Conservation (phyloP, 2,329 filamentous ascomycete species). For the Dactylellina cionopaga region DNA sequence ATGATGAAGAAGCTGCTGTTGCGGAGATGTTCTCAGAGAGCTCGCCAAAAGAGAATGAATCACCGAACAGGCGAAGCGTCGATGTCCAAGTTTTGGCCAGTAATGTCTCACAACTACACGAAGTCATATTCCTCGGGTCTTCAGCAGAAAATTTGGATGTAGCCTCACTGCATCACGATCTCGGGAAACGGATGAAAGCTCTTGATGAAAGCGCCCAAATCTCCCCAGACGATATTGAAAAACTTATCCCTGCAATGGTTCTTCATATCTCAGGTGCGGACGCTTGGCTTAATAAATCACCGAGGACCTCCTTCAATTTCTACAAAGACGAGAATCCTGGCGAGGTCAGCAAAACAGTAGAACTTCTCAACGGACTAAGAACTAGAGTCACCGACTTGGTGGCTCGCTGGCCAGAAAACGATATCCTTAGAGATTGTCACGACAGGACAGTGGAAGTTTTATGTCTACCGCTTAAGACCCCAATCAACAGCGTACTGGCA, state of each 20-base stretch:
- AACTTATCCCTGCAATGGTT: constrained; percentile 24
- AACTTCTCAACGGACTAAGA: constrained; percentile 75
- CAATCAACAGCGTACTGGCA: constrained; percentile 84
- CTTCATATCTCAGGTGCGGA: constrained; percentile 33
- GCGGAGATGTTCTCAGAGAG: constrained; percentile 45
- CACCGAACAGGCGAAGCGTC: constrained; percentile 1
- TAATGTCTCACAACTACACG: constrained; percentile 16
- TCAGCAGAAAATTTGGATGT: background rate
- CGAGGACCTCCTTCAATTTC: constrained; percentile 75
- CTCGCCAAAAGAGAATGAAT: background rate
- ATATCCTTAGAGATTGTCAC: constrained; percentile 82
- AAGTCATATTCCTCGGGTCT: constrained; percentile 16
- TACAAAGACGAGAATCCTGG: constrained; percentile 82
- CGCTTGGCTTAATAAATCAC: constrained; percentile 23
- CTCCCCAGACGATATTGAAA: constrained; percentile 13
- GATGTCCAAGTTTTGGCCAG: constrained; percentile 13
- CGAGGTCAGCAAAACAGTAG: constrained; percentile 78
- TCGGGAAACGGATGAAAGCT: constrained; percentile 16
- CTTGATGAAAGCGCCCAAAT: background rate
- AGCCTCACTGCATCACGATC: constrained; percentile 18
- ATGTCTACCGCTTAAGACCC: constrained; percentile 79
- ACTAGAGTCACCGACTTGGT: constrained; percentile 76
- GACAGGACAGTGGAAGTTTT: constrained; percentile 78
- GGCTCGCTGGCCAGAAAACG: constrained; percentile 74
- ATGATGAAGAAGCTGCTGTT: constrained; percentile 47